Evolutionary conservation across 2,329 filamentous ascomycete species (phyloP), one percentile per base, ranked within the genome.

Genomic region (Aspergillus versicolor): DNA sequence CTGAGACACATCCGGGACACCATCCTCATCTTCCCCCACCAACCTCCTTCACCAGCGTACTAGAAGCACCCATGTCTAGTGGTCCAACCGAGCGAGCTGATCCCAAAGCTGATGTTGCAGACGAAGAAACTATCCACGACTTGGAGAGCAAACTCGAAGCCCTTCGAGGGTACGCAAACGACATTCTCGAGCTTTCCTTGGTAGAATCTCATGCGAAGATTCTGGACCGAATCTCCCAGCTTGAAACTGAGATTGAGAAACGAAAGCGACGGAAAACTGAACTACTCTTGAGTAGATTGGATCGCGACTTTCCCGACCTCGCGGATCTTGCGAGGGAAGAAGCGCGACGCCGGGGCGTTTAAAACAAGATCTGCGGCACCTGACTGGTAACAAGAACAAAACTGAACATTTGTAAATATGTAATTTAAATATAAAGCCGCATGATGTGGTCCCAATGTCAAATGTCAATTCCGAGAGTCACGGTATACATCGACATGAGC

Each of bases 171-270:
- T 68, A 69, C 49, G 63, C 64, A 15, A 49, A 62, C 15, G 66
- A 65, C 11, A 58, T 70, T 11, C 56, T 68, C 5, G 61, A 67
- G 27, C 62, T 68, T 24, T 66, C 62, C 13, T 45, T 68, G 22
- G 58, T 64, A 17, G 65, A 68, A 2, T 68, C 66, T 3, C 65
- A 68, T 40, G 61, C 60, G 8, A 60, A 62, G 27, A 46, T 68
- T 12, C 51, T 63, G 11, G 61, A 68, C 12, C 61, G 64, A 17
- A 64, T 67, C 38, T 45, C 42, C 13, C 52, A 59, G 30, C 24
- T 67, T 19, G 63, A 70, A 44, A 41, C 11, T 22, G 58, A 63
- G 38, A 50, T 63, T 49, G 62, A 63, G 43, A 52, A 47, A 45
- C 43, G 38, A 13, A 63, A 52, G 43, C 54, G 59, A 55, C 53